These are phyloP conservation scores for Pezicula carpinea DNA, from an alignment of 2,329 filamentous ascomycete species.

Conservation along the genomic window DNA sequence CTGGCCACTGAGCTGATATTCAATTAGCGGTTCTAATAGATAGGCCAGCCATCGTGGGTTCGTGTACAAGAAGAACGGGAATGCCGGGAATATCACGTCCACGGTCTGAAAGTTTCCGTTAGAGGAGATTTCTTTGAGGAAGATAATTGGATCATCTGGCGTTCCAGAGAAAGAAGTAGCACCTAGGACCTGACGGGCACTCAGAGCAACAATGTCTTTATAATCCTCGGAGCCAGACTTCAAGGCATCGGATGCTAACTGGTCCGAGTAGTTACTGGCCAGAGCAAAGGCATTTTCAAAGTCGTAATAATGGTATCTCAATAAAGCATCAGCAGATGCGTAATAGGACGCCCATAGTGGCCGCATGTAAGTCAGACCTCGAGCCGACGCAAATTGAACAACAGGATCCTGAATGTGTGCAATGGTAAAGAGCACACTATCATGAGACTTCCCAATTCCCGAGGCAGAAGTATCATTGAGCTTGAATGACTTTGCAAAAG, in stretches of 20 bases:
- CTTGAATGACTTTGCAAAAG: constrained; percentile 64
- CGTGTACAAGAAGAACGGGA: constrained; percentile 82
- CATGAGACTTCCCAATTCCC: constrained; percentile 23
- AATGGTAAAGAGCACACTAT: constrained; percentile 68
- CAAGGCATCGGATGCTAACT: constrained; percentile 67
- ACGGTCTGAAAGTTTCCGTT: constrained; percentile 84
- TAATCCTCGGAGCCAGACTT: constrained; percentile 71
- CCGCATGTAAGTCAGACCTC: constrained; percentile 72
- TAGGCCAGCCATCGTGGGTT: constrained; percentile 79
- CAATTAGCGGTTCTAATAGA: constrained; percentile 72
- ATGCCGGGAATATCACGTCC: constrained; percentile 82
- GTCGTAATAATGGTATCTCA: constrained; percentile 73
- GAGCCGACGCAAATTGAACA: constrained; percentile 71
- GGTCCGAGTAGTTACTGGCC: constrained; percentile 68
- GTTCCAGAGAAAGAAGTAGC: constrained; percentile 73
- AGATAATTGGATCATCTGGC: constrained; percentile 66
- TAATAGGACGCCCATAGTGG: constrained; percentile 80
- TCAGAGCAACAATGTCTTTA: constrained; percentile 71
- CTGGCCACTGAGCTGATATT: constrained; percentile 76
- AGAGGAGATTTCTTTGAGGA: constrained; percentile 81
- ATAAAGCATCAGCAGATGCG: constrained; percentile 52
- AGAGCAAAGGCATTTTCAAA: constrained; percentile 59
- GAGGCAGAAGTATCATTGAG: constrained; percentile 34
- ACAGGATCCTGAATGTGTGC: constrained; percentile 74
- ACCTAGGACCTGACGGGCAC: constrained; percentile 75